Conservation (phyloP, 73 alveolate species). For the Paramecium pentaurelia region DNA sequence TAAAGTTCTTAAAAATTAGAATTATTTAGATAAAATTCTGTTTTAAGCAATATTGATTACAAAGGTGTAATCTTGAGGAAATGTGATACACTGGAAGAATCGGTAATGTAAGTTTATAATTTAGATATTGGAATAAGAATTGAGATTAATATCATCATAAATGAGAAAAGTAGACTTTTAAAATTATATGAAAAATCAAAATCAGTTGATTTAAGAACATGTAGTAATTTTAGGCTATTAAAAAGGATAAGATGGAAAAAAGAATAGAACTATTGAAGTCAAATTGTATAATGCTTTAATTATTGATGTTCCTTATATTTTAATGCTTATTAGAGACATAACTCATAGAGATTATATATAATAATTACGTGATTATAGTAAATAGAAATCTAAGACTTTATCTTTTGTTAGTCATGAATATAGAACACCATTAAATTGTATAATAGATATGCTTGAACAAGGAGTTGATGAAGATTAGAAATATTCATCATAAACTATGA, state of each 20-base stretch:
- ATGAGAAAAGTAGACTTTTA: not conserved
- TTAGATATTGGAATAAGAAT: not conserved
- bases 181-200: not conserved
- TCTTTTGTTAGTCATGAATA: conserved; percentile 58
- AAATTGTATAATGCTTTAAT: conserved; percentile 18
- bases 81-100: not conserved
- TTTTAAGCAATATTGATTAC: not conserved
- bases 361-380: conserved; percentile 30
- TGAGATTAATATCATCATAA: not conserved
- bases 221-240: not conserved
- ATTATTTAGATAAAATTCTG: not conserved
- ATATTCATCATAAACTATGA: not conserved
- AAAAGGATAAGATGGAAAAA: not conserved
- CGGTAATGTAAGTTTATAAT: not conserved
- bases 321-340: conserved; percentile 43
- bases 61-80: not conserved
- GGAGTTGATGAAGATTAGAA: conserved; percentile 29
- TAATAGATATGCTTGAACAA: conserved; percentile 47
- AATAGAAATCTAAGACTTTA: conserved; percentile 49
- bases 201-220: not conserved
- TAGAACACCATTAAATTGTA: conserved; percentile 56
- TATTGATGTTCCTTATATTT: not conserved
- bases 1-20: not conserved
- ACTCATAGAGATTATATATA: conserved; percentile 54
- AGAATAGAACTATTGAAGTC: conserved; percentile 2